These are phyloP conservation scores for Phytophthora macrochlamydospora DNA, from an alignment of 352 stramenopile species.

Conservation along the genomic window DNA sequence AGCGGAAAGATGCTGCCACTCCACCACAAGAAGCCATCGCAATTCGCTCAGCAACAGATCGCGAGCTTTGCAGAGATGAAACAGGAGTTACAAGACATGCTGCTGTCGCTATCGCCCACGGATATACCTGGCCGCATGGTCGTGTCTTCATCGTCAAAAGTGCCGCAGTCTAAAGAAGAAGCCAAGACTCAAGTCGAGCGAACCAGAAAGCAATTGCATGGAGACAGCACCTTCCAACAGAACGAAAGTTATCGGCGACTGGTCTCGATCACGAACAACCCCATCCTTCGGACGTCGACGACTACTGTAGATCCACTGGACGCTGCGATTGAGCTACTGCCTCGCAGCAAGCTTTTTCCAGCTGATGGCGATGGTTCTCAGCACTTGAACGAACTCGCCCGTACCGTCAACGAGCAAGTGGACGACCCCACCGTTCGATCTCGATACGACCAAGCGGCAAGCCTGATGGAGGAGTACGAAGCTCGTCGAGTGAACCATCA, in stretches of 20 bases:
- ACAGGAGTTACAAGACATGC: slow-evolving; percentile 31
- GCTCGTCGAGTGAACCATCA: slow-evolving; percentile 33
- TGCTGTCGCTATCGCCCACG: slow-evolving; percentile 23
- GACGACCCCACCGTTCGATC: slow-evolving; percentile 31
- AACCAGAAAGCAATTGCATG: slow-evolving; percentile 32
- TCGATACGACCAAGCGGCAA: slow-evolving; percentile 32
- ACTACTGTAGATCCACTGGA: slow-evolving; percentile 26
- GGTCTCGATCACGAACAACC: slow-evolving; percentile 33
- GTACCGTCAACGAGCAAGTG: slow-evolving; percentile 10
- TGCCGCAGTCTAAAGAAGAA: slow-evolving; percentile 20
- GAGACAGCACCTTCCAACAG: slow-evolving; percentile 34
- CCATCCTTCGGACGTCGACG: slow-evolving; percentile 2
- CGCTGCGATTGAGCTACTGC: slow-evolving; percentile 35
- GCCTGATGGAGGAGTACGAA: slow-evolving; percentile 39
- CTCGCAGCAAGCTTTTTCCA: slow-evolving; percentile 8
- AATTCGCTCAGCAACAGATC: background rate
- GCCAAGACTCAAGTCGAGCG: slow-evolving; percentile 21
- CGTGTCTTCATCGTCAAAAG: slow-evolving; percentile 1
- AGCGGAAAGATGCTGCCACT: background rate
- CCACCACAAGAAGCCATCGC: slow-evolving; percentile 8
- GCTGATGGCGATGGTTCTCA: slow-evolving; percentile 16
- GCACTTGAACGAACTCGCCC: slow-evolving; percentile 29
- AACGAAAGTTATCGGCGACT: slow-evolving; percentile 34
- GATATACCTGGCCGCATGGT: slow-evolving; percentile 1
- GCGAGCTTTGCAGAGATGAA: slow-evolving; percentile 12